Percentiles rank a stretch among this genome's conserved stretches.
Conservation (phyloP, 1,139 yeast genomes). For the Saccharomycopsis phalli region DNA sequence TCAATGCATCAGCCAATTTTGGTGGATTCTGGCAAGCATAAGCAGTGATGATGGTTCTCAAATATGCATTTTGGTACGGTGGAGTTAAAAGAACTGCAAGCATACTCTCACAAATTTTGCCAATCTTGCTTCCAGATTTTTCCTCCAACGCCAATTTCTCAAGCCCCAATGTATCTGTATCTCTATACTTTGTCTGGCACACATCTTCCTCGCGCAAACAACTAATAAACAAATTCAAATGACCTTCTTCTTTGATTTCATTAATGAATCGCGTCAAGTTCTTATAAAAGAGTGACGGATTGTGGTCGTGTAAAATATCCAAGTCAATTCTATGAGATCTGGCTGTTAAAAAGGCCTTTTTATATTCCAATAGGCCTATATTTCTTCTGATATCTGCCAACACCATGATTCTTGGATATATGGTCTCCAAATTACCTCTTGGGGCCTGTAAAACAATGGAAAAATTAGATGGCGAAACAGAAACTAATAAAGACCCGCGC, state of each 20-base stretch:
- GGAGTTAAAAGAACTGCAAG: constrained; percentile 43
- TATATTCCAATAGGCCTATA: constrained; percentile 50
- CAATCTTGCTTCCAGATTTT: constrained; percentile 46
- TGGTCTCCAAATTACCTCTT: constrained; percentile 91
- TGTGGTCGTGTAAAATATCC: constrained; percentile 83
- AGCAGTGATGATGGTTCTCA: constrained; percentile 81
- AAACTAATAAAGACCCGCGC: constrained; percentile 76
- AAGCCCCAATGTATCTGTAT: constrained; percentile 39
- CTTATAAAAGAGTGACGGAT: constrained; percentile 55
- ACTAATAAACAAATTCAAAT: constrained; percentile 79
- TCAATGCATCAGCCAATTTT: constrained; percentile 65
- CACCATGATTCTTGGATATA: constrained; percentile 88
- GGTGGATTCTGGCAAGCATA: constrained; percentile 91
- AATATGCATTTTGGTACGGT: constrained; percentile 46
- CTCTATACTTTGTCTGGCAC: constrained; percentile 70
- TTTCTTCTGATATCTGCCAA: constrained; percentile 69
- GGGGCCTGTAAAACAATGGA: constrained; percentile 88
- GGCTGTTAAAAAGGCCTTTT: constrained; percentile 70
- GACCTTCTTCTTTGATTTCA: constrained; percentile 64
- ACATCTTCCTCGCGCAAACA: constrained; percentile 86
- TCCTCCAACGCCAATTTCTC: constrained; percentile 23
- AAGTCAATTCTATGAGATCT: constrained; percentile 87
- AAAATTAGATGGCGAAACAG: constrained; percentile 75
- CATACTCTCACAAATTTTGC: constrained; percentile 66
- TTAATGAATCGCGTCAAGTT: constrained; percentile 58